Base-by-base conservation (phyloP, 495 filamentous ascomycete genomes). In the Letharia columbiana region DNA sequence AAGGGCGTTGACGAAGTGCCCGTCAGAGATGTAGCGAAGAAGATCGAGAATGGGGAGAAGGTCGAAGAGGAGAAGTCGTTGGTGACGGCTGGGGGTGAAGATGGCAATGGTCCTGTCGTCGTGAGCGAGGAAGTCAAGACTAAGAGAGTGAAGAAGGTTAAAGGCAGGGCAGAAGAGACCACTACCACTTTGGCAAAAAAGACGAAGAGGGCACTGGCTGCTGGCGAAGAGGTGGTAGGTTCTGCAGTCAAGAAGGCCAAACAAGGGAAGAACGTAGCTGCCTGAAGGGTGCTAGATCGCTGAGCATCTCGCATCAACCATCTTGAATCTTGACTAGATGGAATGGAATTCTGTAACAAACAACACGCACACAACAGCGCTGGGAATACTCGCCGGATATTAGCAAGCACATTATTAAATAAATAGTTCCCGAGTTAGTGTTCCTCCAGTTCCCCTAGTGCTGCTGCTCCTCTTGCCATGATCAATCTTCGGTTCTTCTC, bases 1-100 rank as follows among this genome's bases (percentile, higher is more conserved):
- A 94, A 88, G 81, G 78, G 80, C 44, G 82, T 91, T 49, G 83
- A 84, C 39, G 79, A 79, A 54, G 81, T 89, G 23, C 79, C 79
- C 35, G 67, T 79, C 41, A 75, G 78, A 67, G 75, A 78, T 63
- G 70, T 67, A 47, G 33, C 45, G 56, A 52, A 64, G 18, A 41
- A 65, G 18, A 57, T 56, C 31, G 62, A 39, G 5, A 45, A 23
- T 31, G 64, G 50, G 17, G 61, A 49, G 10, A 60, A 50, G 47
- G 70, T 68, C 49, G 68, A 72, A 67, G 60, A 72, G 45, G 74
- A 72, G 66, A 75, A 75, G 63, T 66, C 63, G n/a, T 41, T 72
- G 8, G 64, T 70, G 20, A 68, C 64, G 6, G 61, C 52, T 56
- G 68, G 60, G 2, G 75, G 66, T 41, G 70, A 75, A 63, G 76